Evolutionary conservation across 2,329 filamentous ascomycete species (phyloP).

Genomic region (Grosmannia clavigera): DNA sequence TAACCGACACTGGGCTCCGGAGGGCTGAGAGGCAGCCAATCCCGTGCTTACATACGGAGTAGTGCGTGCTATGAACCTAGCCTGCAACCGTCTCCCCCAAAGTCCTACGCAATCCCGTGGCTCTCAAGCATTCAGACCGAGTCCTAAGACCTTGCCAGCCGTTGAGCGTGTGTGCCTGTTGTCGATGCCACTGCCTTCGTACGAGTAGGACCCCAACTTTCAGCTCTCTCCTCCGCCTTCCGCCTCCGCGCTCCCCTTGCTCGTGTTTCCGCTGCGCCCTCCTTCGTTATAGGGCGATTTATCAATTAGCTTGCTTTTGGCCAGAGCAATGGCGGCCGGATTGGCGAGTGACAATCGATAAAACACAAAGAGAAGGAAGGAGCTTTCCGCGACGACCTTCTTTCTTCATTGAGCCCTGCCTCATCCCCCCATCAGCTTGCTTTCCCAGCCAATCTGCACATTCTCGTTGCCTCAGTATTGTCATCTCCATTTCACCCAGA

Average conservation of each 20-base stretch:
- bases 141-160: slow-evolving; percentile 1
- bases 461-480: neutral
- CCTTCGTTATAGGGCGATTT: neutral
- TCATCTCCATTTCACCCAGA: neutral
- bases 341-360: slow-evolving; percentile 5
- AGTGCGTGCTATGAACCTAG: neutral
- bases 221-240: neutral
- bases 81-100: neutral
- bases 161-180: neutral
- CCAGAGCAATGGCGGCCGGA: neutral
- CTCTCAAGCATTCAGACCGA: neutral
- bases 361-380: slow-evolving; percentile 3
- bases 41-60: neutral
- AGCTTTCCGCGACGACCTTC: neutral
- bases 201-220: slow-evolving; percentile 2
- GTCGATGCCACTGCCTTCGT: slow-evolving; percentile 2
- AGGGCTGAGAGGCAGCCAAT: neutral
- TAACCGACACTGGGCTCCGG: no score
- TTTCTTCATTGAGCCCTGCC: neutral
- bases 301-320: neutral
- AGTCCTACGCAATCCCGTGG: slow-evolving; percentile 1
- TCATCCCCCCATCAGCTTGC: neutral
- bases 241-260: neutral
- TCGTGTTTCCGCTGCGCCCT: neutral
- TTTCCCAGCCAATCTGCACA: neutral